Evolutionary conservation across 1,284 basidiomycete species (phyloP).

Genomic region (Sporisorium iseilematis-ciliati): DNA sequence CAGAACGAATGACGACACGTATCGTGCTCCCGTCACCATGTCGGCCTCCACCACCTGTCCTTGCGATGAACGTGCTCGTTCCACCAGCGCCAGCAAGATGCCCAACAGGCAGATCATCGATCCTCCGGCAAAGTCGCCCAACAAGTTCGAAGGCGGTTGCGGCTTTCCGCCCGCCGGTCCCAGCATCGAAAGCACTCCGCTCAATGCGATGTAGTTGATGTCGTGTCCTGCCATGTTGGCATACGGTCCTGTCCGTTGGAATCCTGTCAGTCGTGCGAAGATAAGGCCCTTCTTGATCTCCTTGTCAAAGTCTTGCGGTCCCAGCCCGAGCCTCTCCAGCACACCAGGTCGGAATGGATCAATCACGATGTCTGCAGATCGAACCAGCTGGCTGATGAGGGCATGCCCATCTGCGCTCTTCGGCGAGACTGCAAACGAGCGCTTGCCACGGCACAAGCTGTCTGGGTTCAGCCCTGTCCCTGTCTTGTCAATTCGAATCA

Average conservation of each 20-base stretch:
- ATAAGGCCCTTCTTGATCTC: constrained; percentile 72
- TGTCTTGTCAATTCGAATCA: constrained; percentile 80
- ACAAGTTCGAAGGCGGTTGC: constrained; percentile 79
- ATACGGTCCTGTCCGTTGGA: constrained; percentile 64
- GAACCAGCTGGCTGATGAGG: constrained; percentile 76
- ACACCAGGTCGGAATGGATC: constrained; percentile 87
- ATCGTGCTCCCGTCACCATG: constrained; percentile 85
- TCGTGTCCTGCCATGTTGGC: constrained; percentile 75
- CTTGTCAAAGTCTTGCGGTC: constrained; percentile 77
- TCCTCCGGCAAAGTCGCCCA: constrained; percentile 86
- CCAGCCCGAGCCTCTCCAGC: constrained; percentile 81
- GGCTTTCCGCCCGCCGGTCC: constrained; percentile 74
- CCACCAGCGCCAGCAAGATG: constrained; percentile 80
- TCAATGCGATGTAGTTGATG: constrained; percentile 86
- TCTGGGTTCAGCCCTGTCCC: constrained; percentile 63
- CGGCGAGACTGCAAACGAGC: constrained; percentile 78
- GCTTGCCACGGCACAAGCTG: constrained; percentile 78
- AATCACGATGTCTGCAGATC: constrained; percentile 81
- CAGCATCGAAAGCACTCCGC: constrained; percentile 77
- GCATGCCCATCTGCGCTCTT: constrained; percentile 77
- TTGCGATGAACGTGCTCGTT: constrained; percentile 75
- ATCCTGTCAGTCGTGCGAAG: constrained; percentile 70
- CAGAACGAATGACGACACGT: constrained; percentile 80
- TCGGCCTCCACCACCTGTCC: constrained; percentile 83
- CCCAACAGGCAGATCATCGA: constrained; percentile 80